phyloP scores from a whole-genome alignment of 208 protist genomes.

The Tritrichomonas musculus region DNA sequence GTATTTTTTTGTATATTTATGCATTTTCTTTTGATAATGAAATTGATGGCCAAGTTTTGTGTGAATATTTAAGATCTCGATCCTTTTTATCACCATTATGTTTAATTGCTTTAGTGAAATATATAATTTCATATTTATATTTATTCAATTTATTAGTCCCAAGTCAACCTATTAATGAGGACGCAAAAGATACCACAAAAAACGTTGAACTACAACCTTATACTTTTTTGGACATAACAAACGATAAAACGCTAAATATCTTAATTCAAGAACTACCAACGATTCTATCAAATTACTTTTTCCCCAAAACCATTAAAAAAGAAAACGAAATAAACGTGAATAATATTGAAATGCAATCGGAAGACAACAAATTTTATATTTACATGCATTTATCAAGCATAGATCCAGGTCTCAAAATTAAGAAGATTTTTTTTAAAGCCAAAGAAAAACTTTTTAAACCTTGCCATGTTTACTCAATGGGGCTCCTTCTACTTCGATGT shows the following conservation, averaged over 20 bases:
- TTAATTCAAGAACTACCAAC: neutral
- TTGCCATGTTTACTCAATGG: neutral
- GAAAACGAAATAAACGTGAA: neutral
- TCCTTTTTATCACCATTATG: neutral
- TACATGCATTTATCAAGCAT: neutral
- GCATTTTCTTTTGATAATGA: neutral
- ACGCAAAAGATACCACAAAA: too few relatives aligned
- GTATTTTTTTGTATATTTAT: neutral
- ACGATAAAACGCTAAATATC: neutral
- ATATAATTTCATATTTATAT: neutral
- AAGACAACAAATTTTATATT: neutral
- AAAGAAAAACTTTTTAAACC: neutral
- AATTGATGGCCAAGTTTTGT: neutral
- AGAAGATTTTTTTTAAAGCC: neutral
- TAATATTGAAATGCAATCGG: too few relatives aligned
- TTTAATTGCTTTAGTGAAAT: neutral
- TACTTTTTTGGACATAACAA: neutral
- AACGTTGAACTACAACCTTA: neutral
- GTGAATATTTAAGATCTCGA: neutral
- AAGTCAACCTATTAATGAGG: neutral
- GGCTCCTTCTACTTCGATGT: neutral
- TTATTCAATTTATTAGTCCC: neutral
- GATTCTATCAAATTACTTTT: neutral
- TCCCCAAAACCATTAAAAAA: neutral
- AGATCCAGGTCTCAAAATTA: neutral